phyloP scores from a whole-genome alignment of 192 early-diverging fungal species.

The Coemansia sp. region DNA sequence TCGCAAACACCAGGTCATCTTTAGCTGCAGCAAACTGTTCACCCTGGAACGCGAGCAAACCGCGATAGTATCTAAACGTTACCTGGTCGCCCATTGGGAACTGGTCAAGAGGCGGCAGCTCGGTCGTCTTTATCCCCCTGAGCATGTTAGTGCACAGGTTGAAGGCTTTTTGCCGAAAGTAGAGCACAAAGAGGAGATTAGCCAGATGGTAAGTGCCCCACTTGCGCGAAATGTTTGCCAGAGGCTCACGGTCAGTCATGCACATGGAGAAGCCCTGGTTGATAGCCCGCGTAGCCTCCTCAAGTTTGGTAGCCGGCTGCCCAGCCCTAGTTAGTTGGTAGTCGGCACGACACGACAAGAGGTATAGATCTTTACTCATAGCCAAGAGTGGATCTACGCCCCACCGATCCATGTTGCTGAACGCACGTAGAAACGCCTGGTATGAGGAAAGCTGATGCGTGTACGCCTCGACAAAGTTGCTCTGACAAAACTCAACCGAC shows the following conservation, averaged over 20 bases:
- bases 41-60: conserved; percentile 83
- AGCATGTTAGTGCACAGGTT: conserved; percentile 88
- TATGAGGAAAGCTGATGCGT: conserved; percentile 27
- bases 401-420: conserved; percentile 43
- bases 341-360: conserved; percentile 34
- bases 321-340: conserved; percentile 11
- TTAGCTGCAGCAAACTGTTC: conserved; percentile 73
- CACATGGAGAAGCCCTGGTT: conserved; percentile 91
- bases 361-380: conserved; percentile 35
- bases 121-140: conserved; percentile 67
- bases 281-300: conserved; percentile 82
- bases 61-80: conserved; percentile 85
- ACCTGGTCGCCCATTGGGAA: conserved; percentile 89
- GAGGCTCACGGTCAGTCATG: conserved; percentile 71
- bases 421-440: conserved; percentile 40
- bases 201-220: conserved; percentile 93
- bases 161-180: conserved; percentile 73
- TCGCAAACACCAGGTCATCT: conserved; percentile 52
- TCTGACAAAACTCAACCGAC: conserved; percentile 14
- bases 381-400: conserved; percentile 25
- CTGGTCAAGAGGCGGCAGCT: conserved; percentile 72
- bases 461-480: conserved; percentile 37
- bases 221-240: conserved; percentile 66
- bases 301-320: conserved; percentile 51
- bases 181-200: conserved; percentile 84